Percentiles rank a stretch among this genome's conserved stretches.
These are phyloP conservation scores for Neopestalotiopsis clavispora DNA, from an alignment of 2,329 filamentous ascomycete species.

Conservation along the genomic window DNA sequence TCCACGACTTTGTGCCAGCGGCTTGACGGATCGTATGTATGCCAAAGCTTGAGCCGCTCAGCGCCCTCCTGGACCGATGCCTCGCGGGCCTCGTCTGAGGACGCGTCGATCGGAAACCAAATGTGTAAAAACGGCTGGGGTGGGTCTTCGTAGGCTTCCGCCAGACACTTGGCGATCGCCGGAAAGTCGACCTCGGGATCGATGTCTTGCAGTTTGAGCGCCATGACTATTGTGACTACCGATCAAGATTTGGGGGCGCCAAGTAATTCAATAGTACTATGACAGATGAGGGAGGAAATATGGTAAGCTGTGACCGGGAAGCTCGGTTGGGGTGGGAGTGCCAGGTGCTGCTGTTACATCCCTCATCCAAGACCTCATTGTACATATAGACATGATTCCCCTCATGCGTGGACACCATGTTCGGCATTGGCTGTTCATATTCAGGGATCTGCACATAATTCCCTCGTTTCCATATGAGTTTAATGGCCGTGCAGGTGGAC, in stretches of 20 bases:
- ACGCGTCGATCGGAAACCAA: constrained; percentile 32
- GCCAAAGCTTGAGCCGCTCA: constrained; percentile 27
- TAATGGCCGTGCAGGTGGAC: neutral
- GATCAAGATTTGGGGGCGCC: neutral
- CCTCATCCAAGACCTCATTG: neutral
- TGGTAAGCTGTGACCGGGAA: neutral
- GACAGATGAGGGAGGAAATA: neutral
- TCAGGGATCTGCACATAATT: constrained; percentile 1
- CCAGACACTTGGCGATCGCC: constrained; percentile 25
- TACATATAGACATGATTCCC: neutral
- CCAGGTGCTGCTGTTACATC: too few species aligned
- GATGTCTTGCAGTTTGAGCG: constrained; percentile 23
- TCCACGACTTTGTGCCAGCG: constrained; percentile 38
- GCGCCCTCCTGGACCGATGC: constrained; percentile 27
- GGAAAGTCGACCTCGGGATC: constrained; percentile 32
- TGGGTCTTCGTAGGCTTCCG: constrained; percentile 32
- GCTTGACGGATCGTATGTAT: constrained; percentile 32
- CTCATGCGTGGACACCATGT: neutral
- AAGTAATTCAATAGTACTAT: neutral
- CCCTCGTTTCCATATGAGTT: neutral
- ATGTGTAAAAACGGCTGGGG: constrained; percentile 32
- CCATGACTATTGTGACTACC: neutral
- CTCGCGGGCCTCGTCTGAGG: constrained; percentile 24
- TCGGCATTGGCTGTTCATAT: neutral
- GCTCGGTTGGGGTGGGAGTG: neutral